phyloP scores from a whole-genome alignment of 768 basidiomycete genomes.

The Naganishia vaughanmartiniae region DNA sequence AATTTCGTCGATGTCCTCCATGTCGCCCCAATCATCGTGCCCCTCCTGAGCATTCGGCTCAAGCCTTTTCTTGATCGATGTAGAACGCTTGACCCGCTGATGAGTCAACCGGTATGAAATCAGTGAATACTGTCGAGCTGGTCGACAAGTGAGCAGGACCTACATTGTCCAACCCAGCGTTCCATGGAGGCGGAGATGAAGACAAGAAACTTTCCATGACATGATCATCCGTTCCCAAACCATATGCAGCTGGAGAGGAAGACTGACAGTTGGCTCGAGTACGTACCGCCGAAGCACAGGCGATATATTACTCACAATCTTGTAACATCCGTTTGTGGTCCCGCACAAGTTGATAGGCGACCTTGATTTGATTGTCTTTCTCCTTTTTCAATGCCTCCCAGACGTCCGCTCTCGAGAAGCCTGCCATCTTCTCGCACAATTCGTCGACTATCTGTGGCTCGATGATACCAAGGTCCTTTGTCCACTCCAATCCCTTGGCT shows the following conservation, averaged over 20 bases:
- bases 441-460: conserved; percentile 89
- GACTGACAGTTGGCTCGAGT: conserved; percentile 60
- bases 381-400: conserved; percentile 80
- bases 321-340: conserved; percentile 81
- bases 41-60: conserved; percentile 69
- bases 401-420: conserved; percentile 76
- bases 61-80: conserved; percentile 52
- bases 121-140: conserved; percentile 62
- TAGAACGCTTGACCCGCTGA: conserved; percentile 24
- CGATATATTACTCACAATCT: conserved; percentile 70
- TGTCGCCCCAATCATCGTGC: conserved; percentile 64
- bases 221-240: conserved; percentile 73
- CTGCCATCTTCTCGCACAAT: conserved; percentile 67
- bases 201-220: conserved; percentile 54
- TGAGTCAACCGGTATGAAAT: not conserved
- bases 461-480: conserved; percentile 86
- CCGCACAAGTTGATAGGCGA: conserved; percentile 87
- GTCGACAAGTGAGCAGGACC: conserved; percentile 59
- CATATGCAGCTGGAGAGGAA: conserved; percentile 51
- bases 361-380: conserved; percentile 92
- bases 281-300: conserved; percentile 31
- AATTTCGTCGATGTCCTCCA: conserved; percentile 61
- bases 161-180: conserved; percentile 47
- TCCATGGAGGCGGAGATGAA: conserved; percentile 53
- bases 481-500: conserved; percentile 56